phyloP scores from a whole-genome alignment of 768 basidiomycete genomes.

The Amanita inopinata region DNA sequence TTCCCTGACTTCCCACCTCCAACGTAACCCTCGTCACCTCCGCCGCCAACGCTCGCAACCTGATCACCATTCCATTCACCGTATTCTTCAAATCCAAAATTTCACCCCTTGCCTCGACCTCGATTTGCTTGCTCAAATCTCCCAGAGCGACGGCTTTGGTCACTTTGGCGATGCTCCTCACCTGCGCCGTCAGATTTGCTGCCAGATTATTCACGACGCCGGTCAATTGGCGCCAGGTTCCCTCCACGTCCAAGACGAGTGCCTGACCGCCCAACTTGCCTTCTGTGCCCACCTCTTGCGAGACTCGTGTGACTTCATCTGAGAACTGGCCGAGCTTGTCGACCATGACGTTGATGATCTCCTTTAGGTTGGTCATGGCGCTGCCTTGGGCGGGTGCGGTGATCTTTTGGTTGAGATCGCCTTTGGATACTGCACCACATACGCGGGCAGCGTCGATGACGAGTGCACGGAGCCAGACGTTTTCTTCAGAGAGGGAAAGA shows the following conservation, averaged over 20 bases:
- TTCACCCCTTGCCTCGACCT: conserved; percentile 85
- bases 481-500: conserved; percentile 28
- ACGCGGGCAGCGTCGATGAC: conserved; percentile 76
- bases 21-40: conserved; percentile 80
- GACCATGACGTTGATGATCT: conserved; percentile 64
- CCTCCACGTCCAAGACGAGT: conserved; percentile 79
- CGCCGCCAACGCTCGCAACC: conserved; percentile 56
- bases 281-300: conserved; percentile 79
- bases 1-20: conserved; percentile 84
- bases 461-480: conserved; percentile 73
- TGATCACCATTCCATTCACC: conserved; percentile 51
- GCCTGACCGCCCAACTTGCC: conserved; percentile 83
- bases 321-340: conserved; percentile 78
- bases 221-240: conserved; percentile 81
- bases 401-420: conserved; percentile 71
- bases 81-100: conserved; percentile 73
- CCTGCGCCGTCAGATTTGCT: conserved; percentile 70
- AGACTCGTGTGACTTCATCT: conserved; percentile 80
- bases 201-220: conserved; percentile 78
- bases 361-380: conserved; percentile 76
- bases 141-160: conserved; percentile 92
- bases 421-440: conserved; percentile 70
- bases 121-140: conserved; percentile 84
- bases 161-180: conserved; percentile 83
- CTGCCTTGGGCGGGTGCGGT: conserved; percentile 70